A percentile compares a stretch with the other conserved stretches of the same genome.
These are phyloP conservation scores for Termitomyces sp. DNA, from an alignment of 1,284 basidiomycete species.

Conservation along the genomic window DNA sequence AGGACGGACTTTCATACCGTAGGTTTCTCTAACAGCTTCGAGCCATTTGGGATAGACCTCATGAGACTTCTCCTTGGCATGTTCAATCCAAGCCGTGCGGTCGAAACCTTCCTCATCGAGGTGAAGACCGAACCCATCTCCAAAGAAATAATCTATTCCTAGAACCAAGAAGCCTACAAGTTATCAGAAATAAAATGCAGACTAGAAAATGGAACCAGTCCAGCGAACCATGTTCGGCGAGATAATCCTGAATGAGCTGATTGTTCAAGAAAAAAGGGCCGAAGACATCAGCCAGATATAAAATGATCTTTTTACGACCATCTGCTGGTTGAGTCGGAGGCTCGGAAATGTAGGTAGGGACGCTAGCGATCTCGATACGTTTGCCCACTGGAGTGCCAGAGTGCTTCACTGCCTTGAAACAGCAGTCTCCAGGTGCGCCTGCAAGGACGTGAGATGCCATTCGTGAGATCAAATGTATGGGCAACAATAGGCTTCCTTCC, in stretches of 20 bases:
- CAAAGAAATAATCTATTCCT: slow-evolving; percentile 54
- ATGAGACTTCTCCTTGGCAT: slow-evolving; percentile 28
- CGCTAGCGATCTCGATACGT: slow-evolving; percentile 36
- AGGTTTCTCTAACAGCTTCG: slow-evolving; percentile 38
- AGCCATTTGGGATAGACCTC: slow-evolving; percentile 44
- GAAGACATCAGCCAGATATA: slow-evolving; percentile 46
- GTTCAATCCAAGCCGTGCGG: slow-evolving; percentile 34
- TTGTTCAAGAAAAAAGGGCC: slow-evolving; percentile 46
- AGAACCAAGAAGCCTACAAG: slow-evolving; percentile 46
- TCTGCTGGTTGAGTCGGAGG: slow-evolving; percentile 24
- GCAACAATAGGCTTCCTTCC: background rate
- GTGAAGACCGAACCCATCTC: slow-evolving; percentile 39
- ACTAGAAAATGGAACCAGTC: background rate
- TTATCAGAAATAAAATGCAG: background rate
- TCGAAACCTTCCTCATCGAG: slow-evolving; percentile 35
- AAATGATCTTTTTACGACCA: slow-evolving; percentile 34
- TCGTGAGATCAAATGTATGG: background rate
- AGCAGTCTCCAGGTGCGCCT: slow-evolving; percentile 37
- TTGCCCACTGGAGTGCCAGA: slow-evolving; percentile 40
- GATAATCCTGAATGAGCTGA: slow-evolving; percentile 47
- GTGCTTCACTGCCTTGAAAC: slow-evolving; percentile 44
- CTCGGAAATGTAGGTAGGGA: slow-evolving; percentile 47
- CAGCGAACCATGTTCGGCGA: slow-evolving; percentile 40
- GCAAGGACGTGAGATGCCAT: slow-evolving; percentile 26
- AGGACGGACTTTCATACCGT: slow-evolving; percentile 24